Evolutionary conservation across 2,329 filamentous ascomycete species (phyloP).

Genomic region (Curvularia sp.): DNA sequence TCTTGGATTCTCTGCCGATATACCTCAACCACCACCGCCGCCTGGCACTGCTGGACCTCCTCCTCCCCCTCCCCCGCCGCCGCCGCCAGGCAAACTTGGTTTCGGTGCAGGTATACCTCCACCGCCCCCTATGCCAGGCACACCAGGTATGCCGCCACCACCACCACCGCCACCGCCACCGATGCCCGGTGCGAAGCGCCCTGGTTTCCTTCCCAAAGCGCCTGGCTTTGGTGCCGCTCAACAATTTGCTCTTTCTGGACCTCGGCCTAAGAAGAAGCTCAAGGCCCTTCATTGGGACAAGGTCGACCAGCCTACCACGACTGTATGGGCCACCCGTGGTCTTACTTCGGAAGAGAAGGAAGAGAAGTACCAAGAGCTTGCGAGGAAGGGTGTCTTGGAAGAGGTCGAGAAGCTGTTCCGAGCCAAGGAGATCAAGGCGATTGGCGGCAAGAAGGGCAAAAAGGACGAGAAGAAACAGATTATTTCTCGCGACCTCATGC

Average conservation of each 20-base stretch:
- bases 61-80: slow-evolving; percentile 55
- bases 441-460: slow-evolving; percentile 74
- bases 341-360: slow-evolving; percentile 89
- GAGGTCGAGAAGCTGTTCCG: slow-evolving; percentile 97
- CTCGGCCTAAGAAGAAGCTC: slow-evolving; percentile 97
- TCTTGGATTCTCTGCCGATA: slow-evolving; percentile 48
- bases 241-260: slow-evolving; percentile 75
- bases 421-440: slow-evolving; percentile 92
- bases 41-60: slow-evolving; percentile 57
- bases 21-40: slow-evolving; percentile 56
- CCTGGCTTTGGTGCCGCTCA: slow-evolving; percentile 59
- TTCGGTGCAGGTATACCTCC: slow-evolving; percentile 53
- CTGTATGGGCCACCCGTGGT: slow-evolving; percentile 88
- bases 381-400: slow-evolving; percentile 92
- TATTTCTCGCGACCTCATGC: slow-evolving; percentile 80
- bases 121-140: slow-evolving; percentile 60
- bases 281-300: slow-evolving; percentile 99
- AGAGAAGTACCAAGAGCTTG: slow-evolving; percentile 93
- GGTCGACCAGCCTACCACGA: slow-evolving; percentile 88
- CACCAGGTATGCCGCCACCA: slow-evolving; percentile 61
- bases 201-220: slow-evolving; percentile 75
- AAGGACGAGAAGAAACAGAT: slow-evolving; percentile 98
- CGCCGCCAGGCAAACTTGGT: slow-evolving; percentile 56
- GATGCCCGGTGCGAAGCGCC: slow-evolving; percentile 62
- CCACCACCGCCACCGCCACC: slow-evolving; percentile 68